Base-by-base conservation (phyloP, 2,329 filamentous ascomycete genomes). In the Rutstroemia sp. region DNA sequence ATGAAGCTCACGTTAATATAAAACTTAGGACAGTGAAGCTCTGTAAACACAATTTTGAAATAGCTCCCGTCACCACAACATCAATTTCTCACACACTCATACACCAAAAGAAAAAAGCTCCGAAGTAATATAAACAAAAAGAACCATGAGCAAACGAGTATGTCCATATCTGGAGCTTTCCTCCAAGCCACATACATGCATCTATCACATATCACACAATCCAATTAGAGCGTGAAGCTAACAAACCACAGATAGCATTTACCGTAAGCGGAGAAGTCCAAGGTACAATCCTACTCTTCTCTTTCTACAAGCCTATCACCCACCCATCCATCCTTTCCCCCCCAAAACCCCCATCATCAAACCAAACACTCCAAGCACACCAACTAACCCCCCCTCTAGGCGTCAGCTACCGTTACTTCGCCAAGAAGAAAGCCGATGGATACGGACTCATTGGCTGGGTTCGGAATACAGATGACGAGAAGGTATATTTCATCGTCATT, bases 361-460 rank as follows among this genome's bases (percentile, higher is more conserved):
- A 12, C 12, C 2, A 6, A 19, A 6, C 2, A n/a, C 3, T 0
- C 0, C 27, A 30, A 42, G 17, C 14, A 10, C 17, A 25, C 14
- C 25, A 25, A 19, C 14, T 21, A 27, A 48, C 16, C 5, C 4
- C 5, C 19, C 19, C 1, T 19, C 12, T 3, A 8, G 51, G 51
- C 2, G 51, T 54, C 6, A 48, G 21, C 8, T 54, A 48, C 23
- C 51, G 51, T 19, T 79, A 78, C 64, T 85, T 82, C 63, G 76
- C 82, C 1, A 73, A 73, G 38, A 77, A 76, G 61, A 76, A 73
- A 56, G 82, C 82, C 0, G 68, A 65, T 0, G 72, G 78, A 36
- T 72, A 77, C 45, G 72, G 71, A 5, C 58, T 86, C 5, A 83
- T 80, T 0, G 82, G 82, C 19, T 86, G 82, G 82, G 83, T 82